A percentile compares a stretch with the other conserved stretches of the same genome.
These are phyloP conservation scores for Amoeboaphelidium occidentale DNA, from an alignment of 371 early-diverging fungal genomes.

Conservation along the genomic window DNA sequence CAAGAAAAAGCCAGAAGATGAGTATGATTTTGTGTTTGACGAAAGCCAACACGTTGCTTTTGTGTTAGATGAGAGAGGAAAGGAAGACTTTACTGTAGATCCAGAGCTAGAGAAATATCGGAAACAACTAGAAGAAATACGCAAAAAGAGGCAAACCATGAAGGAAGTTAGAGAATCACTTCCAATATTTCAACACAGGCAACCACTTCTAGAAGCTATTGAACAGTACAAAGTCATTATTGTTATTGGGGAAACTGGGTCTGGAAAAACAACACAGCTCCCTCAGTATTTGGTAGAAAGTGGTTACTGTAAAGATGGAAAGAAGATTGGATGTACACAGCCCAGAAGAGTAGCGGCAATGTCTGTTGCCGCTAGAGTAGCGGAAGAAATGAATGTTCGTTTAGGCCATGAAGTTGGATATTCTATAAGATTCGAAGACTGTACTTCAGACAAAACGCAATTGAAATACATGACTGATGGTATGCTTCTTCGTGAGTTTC, in stretches of 20 bases:
- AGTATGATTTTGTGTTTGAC: constrained; percentile 46
- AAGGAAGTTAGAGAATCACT: constrained; percentile 69
- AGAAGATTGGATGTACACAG: constrained; percentile 94
- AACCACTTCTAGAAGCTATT: constrained; percentile 53
- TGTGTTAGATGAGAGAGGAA: constrained; percentile 38
- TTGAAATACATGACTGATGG: constrained; percentile 98
- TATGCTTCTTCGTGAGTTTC: constrained; percentile 90
- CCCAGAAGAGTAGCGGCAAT: constrained; percentile 98
- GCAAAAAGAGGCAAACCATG: constrained; percentile 27
- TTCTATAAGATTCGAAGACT: constrained; percentile 93
- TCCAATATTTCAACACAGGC: constrained; percentile 65
- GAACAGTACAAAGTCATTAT: constrained; percentile 62
- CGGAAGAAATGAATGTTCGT: constrained; percentile 81
- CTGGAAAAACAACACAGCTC: constrained; percentile 97
- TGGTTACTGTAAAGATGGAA: constrained; percentile 60
- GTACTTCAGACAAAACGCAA: constrained; percentile 75
- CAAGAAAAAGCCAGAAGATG: constrained; percentile 19
- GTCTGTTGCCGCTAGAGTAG: constrained; percentile 90
- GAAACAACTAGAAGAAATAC: not conserved
- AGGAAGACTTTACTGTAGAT: constrained; percentile 8
- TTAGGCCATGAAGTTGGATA: constrained; percentile 90
- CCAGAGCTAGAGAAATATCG: too few relatives aligned
- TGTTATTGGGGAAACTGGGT: constrained; percentile 95
- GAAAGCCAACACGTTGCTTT: constrained; percentile 76
- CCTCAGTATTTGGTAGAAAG: constrained; percentile 94